A percentile compares a stretch with the other conserved stretches of the same genome.
These are phyloP conservation scores for Remersonia thermophila DNA, from an alignment of 2,329 filamentous ascomycete species.

Conservation along the genomic window DNA sequence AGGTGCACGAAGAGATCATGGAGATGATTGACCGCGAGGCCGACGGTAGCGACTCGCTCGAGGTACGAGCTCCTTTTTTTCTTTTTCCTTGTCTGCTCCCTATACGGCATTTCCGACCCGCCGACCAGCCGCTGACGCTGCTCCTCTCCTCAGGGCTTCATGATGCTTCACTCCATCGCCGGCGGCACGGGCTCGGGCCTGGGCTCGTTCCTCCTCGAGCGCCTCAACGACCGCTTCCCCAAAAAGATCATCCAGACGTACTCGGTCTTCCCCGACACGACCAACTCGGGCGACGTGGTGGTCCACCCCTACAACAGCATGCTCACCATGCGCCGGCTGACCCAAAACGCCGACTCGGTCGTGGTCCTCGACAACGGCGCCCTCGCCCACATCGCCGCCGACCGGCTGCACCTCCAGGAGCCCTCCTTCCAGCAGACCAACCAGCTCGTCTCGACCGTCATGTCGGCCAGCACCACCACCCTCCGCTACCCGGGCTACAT, in stretches of 20 bases:
- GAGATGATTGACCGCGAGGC: constrained; percentile 99
- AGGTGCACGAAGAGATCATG: constrained; percentile 91
- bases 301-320: constrained; percentile 98
- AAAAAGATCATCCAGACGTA: constrained; percentile 99
- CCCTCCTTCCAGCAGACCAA: constrained; percentile 97
- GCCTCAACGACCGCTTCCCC: constrained; percentile 92
- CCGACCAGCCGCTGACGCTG: too few relatives aligned
- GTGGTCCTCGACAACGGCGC: constrained; percentile 96
- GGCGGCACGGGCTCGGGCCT: constrained; percentile 94
- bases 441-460: constrained; percentile 91
- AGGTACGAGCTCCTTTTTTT: too few relatives aligned
- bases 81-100: too few relatives aligned
- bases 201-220: constrained; percentile 86
- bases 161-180: constrained; percentile 96
- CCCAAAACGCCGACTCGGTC: constrained; percentile 93
- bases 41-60: constrained; percentile 91
- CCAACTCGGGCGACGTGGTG: constrained; percentile 76
- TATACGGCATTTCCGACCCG: too few relatives aligned
- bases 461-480: constrained; percentile 95
- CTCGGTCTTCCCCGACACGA: constrained; percentile 93
- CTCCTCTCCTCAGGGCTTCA: too few relatives aligned
- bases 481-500: constrained; percentile 97
- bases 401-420: constrained; percentile 86
- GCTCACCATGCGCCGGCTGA: constrained; percentile 77
- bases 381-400: constrained; percentile 82